Base-by-base conservation (phyloP, 768 basidiomycete genomes). In the Boletus reticuloceps region DNA sequence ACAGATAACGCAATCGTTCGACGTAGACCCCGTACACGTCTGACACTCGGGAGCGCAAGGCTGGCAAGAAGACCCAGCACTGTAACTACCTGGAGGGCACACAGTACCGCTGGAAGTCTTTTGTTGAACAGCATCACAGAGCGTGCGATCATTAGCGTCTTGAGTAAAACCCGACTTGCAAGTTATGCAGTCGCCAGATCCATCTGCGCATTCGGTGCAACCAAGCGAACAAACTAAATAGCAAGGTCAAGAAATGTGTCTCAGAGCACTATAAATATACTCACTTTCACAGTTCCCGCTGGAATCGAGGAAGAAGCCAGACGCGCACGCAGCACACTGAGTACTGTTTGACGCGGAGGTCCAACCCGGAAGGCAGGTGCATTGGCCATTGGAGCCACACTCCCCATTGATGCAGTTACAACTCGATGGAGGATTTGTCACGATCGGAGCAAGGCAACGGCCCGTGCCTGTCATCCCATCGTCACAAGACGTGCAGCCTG, bases 321-420 rank as follows among this genome's bases (percentile, higher is more conserved):
- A 55, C 1, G 82, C 79, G 64, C 93, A 95, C 50, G 82, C 76
- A 12, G 88, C 82, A 67, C 92, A 95, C 13, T 83, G 80, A 0
- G 88, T 91, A 8, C 91, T 89, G 61, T 90, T 86, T 45, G 74
- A 73, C 1, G 79, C 84, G 0, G 81, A 80, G 2, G 81, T 82
- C 87, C 88, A 95, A 0, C 93, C 93, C 0, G 83, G 66, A 60
- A 86, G 85, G 67, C 93, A 95, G 5, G 79, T 70, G 64, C 93
- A 94, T 57, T 86, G 82, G 0, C 88, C 85, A 53, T 81, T 79
- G 1, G 79, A 59, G 2, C 79, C 79, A 69, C 93, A 96, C 43
- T 82, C 69, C 3, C 93, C 93, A 62, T 94, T 94, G 47, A 86
- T 58, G 64, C 93, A 96, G 64, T 91, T 88, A 71, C 93, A 96